phyloP scores from a whole-genome alignment of 2,329 filamentous ascomycete genomes.

The Colletotrichum gigasporum region DNA sequence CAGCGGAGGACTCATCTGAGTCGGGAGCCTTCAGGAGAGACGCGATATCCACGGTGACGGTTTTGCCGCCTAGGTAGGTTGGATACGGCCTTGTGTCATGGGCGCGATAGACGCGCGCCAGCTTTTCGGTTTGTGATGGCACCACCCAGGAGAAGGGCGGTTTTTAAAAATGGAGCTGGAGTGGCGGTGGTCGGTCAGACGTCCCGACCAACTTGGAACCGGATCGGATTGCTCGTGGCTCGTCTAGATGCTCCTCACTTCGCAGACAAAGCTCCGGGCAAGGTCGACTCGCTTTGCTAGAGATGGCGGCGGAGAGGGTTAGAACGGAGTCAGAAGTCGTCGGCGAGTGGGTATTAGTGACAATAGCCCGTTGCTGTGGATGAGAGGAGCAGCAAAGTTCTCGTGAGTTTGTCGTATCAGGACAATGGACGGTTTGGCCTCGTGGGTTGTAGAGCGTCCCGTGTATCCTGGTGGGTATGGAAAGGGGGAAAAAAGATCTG shows the following conservation, averaged over 20 bases:
- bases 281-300: constrained; percentile 5
- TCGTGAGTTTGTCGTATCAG: constrained; percentile 1
- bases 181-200: constrained; percentile 15
- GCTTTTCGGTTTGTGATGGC: constrained; percentile 27
- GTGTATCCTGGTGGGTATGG: constrained; percentile 33
- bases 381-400: background rate
- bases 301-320: background rate
- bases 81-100: constrained; percentile 41
- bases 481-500: constrained; percentile 44
- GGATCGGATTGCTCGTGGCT: constrained; percentile 15
- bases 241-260: background rate
- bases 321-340: background rate
- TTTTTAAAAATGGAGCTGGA: constrained; percentile 7
- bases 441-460: constrained; percentile 12
- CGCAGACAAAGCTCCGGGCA: background rate
- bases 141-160: constrained; percentile 17
- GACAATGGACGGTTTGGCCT: background rate
- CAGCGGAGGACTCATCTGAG: constrained; percentile 74
- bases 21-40: constrained; percentile 81
- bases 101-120: constrained; percentile 35
- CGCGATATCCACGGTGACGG: constrained; percentile 94
- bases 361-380: background rate
- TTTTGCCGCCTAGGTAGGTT: constrained; percentile 47
- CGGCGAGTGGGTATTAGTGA: background rate
- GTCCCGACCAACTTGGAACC: constrained; percentile 2